phyloP scores from a whole-genome alignment of 2,329 filamentous ascomycete genomes.

The Lecanicillium sp. region DNA sequence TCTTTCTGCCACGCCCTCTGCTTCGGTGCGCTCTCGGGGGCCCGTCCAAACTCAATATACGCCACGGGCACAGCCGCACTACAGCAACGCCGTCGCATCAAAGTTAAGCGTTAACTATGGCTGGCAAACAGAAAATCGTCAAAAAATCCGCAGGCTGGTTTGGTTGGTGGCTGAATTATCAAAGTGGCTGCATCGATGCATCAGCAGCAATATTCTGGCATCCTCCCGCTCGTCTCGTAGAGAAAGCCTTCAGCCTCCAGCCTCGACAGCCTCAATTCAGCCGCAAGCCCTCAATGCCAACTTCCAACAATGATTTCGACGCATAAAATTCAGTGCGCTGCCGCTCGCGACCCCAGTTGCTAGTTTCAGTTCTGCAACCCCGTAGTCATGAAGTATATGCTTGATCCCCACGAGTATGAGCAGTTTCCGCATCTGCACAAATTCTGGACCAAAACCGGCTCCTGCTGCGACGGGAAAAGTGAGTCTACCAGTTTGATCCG shows the following conservation, averaged over 20 bases:
- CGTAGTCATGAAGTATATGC: constrained; percentile 7
- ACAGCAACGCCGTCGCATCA: background rate
- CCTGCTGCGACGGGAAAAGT: constrained; percentile 4
- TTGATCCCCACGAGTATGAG: constrained; percentile 4
- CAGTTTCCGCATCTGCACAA: constrained; percentile 9
- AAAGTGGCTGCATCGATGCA: constrained; percentile 8
- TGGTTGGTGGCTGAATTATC: background rate
- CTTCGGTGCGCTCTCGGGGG: too few species aligned
- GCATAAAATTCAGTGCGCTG: background rate
- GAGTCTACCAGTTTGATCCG: background rate
- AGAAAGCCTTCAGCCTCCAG: constrained; percentile 6
- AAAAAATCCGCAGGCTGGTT: too few species aligned
- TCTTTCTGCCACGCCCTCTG: too few species aligned
- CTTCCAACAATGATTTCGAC: background rate
- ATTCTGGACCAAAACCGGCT: constrained; percentile 6
- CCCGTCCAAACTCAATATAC: too few species aligned
- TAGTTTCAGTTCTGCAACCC: background rate
- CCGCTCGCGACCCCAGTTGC: background rate
- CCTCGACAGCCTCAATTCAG: constrained; percentile 10
- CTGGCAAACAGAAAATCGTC: too few species aligned
- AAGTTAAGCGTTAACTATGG: constrained; percentile 3
- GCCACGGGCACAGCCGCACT: too few species aligned
- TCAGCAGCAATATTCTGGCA: too few species aligned
- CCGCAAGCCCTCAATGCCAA: background rate
- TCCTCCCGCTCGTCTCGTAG: too few species aligned